These are phyloP conservation scores for Inonotus hispidus DNA, from an alignment of 1,284 basidiomycete species.

Conservation along the genomic window DNA sequence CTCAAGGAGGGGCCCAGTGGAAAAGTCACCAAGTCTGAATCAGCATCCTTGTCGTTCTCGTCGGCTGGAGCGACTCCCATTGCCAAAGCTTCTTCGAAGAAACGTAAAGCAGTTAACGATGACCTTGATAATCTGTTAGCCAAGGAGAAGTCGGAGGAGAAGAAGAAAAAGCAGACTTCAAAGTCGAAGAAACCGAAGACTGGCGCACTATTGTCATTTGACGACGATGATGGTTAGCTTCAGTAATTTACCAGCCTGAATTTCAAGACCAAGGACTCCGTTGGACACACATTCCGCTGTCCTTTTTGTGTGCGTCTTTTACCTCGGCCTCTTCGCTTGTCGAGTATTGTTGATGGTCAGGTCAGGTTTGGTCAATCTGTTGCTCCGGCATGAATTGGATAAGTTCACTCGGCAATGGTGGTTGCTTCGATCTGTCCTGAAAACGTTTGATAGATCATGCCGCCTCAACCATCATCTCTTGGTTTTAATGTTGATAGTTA, in stretches of 20 bases:
- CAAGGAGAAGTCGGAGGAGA: slow-evolving; percentile 21
- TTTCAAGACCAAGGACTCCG: not conserved
- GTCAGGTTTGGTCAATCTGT: not conserved
- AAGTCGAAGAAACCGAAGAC: slow-evolving; percentile 42
- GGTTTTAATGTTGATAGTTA: too few species aligned
- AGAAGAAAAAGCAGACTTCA: slow-evolving; percentile 41
- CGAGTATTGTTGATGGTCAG: not conserved
- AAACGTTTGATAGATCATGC: too few species aligned
- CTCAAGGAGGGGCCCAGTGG: slow-evolving; percentile 5
- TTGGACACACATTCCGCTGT: not conserved
- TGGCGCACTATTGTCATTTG: slow-evolving; percentile 50
- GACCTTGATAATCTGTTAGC: slow-evolving; percentile 19
- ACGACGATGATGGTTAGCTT: slow-evolving; percentile 32
- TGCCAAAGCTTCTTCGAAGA: slow-evolving; percentile 27
- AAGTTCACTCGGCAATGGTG: too few species aligned
- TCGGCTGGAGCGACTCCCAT: slow-evolving; percentile 28
- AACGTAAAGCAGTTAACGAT: slow-evolving; percentile 35
- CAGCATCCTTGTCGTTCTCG: slow-evolving; percentile 38
- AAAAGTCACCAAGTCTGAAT: slow-evolving; percentile 17
- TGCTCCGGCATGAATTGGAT: too few species aligned
- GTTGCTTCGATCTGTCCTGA: too few species aligned
- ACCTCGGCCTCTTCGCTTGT: not conserved
- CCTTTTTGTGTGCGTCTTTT: not conserved
- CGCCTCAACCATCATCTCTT: too few species aligned
- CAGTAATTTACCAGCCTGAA: too few species aligned